phyloP scores from a whole-genome alignment of 2,329 filamentous ascomycete genomes.

The Cercospora sojina region DNA sequence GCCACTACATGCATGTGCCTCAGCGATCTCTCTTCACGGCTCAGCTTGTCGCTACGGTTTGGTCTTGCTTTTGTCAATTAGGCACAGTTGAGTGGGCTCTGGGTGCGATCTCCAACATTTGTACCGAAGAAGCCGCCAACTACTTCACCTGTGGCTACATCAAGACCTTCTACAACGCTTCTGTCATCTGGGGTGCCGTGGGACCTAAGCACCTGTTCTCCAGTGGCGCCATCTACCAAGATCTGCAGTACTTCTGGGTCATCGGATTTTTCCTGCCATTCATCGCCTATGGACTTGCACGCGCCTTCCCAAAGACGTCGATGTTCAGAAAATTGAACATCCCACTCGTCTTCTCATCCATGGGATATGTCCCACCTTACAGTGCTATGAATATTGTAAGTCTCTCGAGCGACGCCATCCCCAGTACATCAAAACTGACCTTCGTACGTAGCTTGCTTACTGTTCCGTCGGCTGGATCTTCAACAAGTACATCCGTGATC shows the following conservation, averaged over 20 bases:
- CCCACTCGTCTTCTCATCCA: slow-evolving; percentile 76
- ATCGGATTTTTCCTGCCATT: slow-evolving; percentile 73
- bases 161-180: slow-evolving; percentile 29
- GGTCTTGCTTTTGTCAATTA: slow-evolving; percentile 40
- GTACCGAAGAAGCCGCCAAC: slow-evolving; percentile 21
- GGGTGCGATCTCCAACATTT: slow-evolving; percentile 38
- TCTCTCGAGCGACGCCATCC: not conserved
- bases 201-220: slow-evolving; percentile 46
- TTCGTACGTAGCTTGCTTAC: slow-evolving; percentile 69
- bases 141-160: slow-evolving; percentile 27
- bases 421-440: not conserved
- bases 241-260: slow-evolving; percentile 78
- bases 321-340: slow-evolving; percentile 27
- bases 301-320: slow-evolving; percentile 22
- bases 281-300: slow-evolving; percentile 65
- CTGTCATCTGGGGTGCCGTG: slow-evolving; percentile 31
- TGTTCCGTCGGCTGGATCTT: slow-evolving; percentile 81
- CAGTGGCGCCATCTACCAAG: slow-evolving; percentile 69
- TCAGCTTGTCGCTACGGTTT: slow-evolving; percentile 49
- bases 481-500: slow-evolving; percentile 70
- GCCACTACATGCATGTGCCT: slow-evolving; percentile 47
- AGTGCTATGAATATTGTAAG: slow-evolving; percentile 63
- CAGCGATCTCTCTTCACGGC: slow-evolving; percentile 44
- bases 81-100: slow-evolving; percentile 47
- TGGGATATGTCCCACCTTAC: slow-evolving; percentile 84